A percentile compares a stretch with the other conserved stretches of the same genome.
Evolutionary conservation across 495 filamentous ascomycete genomes (phyloP).

Genomic region (Parathielavia appendiculata): DNA sequence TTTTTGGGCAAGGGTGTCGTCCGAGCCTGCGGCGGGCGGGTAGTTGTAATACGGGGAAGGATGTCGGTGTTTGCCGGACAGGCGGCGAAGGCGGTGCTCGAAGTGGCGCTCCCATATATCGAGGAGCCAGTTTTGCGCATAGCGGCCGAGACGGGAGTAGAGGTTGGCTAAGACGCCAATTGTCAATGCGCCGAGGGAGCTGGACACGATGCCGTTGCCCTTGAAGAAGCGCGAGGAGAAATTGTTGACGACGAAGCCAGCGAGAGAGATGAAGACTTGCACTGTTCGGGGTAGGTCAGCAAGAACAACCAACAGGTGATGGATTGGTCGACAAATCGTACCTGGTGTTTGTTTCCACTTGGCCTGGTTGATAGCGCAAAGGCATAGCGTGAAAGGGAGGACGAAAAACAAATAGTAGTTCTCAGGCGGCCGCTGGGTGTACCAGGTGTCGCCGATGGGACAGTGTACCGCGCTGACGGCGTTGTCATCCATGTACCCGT

Average conservation of each 20-base stretch:
- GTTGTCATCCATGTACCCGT: conserved; percentile 71
- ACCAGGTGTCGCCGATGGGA: conserved; percentile 31
- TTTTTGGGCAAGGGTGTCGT: conserved; percentile 10
- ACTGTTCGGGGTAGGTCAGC: conserved; percentile 18
- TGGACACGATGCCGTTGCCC: conserved; percentile 75
- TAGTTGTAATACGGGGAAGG: conserved; percentile 17
- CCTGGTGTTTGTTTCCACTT: conserved; percentile 85
- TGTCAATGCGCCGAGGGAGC: conserved; percentile 77
- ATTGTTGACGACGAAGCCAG: conserved; percentile 83
- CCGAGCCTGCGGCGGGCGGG: conserved; percentile 7
- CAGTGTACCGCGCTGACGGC: conserved; percentile 73
- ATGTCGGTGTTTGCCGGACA: conserved; percentile 6
- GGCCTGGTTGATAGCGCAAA: conserved; percentile 81
- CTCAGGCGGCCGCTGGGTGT: conserved; percentile 51
- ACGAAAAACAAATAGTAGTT: conserved; percentile 72
- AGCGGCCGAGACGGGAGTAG: conserved; percentile 69
- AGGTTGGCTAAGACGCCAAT: conserved; percentile 84
- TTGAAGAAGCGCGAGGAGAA: conserved; percentile 67
- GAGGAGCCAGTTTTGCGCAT: conserved; percentile 28
- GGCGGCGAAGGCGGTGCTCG: conserved; percentile 21
- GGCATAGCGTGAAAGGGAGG: conserved; percentile 70
- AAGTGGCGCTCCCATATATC: conserved; percentile 31
- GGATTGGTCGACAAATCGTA: conserved; percentile 46
- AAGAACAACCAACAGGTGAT: background rate
- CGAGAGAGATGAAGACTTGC: conserved; percentile 77